phyloP scores from a whole-genome alignment of 2,329 filamentous ascomycete genomes.

The Blastomyces silverae region DNA sequence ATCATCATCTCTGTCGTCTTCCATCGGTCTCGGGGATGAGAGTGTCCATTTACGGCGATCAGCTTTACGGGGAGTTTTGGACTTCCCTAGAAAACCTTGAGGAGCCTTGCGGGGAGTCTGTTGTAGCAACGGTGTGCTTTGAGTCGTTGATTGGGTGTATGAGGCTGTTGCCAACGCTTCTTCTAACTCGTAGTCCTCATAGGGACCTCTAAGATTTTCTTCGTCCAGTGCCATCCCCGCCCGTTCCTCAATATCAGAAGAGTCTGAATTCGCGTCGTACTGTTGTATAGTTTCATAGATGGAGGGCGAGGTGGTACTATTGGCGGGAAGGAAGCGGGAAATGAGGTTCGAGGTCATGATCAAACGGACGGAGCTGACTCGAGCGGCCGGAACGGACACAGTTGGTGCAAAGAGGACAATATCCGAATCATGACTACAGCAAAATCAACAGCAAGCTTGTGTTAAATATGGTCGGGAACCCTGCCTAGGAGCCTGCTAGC shows the following conservation, averaged over 20 bases:
- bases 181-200: constrained; percentile 53
- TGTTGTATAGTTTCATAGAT: constrained; percentile 28
- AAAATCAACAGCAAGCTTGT: not conserved
- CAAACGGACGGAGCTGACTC: not conserved
- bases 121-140: constrained; percentile 38
- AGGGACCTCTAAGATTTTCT: constrained; percentile 45
- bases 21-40: constrained; percentile 24
- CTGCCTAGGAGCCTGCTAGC: not conserved
- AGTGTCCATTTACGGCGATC: constrained; percentile 29
- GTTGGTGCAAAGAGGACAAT: not conserved
- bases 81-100: constrained; percentile 19
- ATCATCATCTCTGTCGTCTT: constrained; percentile 27
- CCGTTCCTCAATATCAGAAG: constrained; percentile 41
- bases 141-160: constrained; percentile 44
- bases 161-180: constrained; percentile 45
- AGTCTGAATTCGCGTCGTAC: constrained; percentile 32
- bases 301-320: constrained; percentile 32
- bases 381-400: not conserved
- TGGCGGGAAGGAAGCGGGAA: constrained; percentile 44
- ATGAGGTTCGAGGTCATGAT: constrained; percentile 51
- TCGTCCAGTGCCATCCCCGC: constrained; percentile 46
- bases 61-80: constrained; percentile 11
- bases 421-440: not conserved
- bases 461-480: not conserved
- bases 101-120: constrained; percentile 26